Percentiles rank a stretch among this genome's conserved stretches.
Conservation (phyloP, 108 stramenopile species). For the Skeletonema tropicum region DNA sequence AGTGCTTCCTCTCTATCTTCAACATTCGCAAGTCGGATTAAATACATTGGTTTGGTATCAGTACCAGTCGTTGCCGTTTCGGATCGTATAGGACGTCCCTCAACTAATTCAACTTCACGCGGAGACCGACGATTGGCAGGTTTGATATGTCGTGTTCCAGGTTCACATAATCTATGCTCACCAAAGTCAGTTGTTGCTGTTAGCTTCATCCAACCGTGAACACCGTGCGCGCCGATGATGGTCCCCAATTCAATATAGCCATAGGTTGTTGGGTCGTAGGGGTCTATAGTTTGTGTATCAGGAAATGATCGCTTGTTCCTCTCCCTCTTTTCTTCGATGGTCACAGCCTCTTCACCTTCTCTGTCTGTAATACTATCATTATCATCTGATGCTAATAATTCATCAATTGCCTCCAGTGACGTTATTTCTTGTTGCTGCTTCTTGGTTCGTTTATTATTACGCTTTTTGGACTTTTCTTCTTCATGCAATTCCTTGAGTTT, state of each 20-base stretch:
- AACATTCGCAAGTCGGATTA: constrained; percentile 66
- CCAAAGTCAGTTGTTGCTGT: constrained; percentile 72
- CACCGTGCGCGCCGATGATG: constrained; percentile 79
- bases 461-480: constrained; percentile 21
- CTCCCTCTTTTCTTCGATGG: constrained; percentile 32
- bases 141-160: constrained; percentile 76
- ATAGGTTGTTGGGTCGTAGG: constrained; percentile 88
- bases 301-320: constrained; percentile 65
- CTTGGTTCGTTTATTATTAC: background rate
- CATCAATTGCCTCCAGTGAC: constrained; percentile 32
- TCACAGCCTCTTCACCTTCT: background rate
- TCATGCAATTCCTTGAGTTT: constrained; percentile 58
- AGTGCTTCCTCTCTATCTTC: constrained; percentile 63
- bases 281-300: constrained; percentile 75
- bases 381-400: constrained; percentile 17
- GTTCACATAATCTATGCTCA: constrained; percentile 54
- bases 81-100: constrained; percentile 54
- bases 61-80: constrained; percentile 35
- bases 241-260: constrained; percentile 80
- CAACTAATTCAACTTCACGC: constrained; percentile 55
- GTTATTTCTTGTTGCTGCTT: constrained; percentile 12
- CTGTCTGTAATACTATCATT: constrained; percentile 1
- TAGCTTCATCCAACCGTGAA: constrained; percentile 76
- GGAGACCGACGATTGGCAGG: constrained; percentile 76
- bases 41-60: constrained; percentile 46